These are phyloP conservation scores for Chalciporus piperatoides DNA, from an alignment of 1,284 basidiomycete genomes.

Conservation along the genomic window DNA sequence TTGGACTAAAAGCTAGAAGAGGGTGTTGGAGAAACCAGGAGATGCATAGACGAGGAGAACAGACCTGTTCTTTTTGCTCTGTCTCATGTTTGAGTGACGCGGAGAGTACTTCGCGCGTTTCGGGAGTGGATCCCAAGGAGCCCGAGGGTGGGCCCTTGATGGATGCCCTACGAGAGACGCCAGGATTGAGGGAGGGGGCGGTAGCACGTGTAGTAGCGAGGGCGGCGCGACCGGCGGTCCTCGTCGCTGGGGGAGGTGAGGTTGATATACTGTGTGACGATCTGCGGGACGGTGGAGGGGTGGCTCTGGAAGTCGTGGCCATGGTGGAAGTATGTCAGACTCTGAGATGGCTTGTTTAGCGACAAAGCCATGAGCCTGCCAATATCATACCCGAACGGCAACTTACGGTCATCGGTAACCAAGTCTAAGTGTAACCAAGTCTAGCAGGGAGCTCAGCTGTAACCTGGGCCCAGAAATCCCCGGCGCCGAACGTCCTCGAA, in stretches of 20 bases:
- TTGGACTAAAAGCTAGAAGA: constrained; percentile 61
- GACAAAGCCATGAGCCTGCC: background rate
- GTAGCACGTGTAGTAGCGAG: constrained; percentile 40
- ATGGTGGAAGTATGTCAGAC: constrained; percentile 21
- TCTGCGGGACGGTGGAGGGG: constrained; percentile 45
- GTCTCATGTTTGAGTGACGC: constrained; percentile 68
- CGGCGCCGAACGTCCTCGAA: background rate
- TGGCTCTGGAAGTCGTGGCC: constrained; percentile 36
- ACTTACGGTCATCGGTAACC: background rate
- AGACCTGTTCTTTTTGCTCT: constrained; percentile 74
- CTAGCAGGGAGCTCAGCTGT: too few relatives aligned
- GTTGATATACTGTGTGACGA: constrained; percentile 30
- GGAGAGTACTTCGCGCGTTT: constrained; percentile 52
- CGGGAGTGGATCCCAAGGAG: constrained; percentile 33
- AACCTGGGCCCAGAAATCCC: too few relatives aligned
- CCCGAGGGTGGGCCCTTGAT: constrained; percentile 39
- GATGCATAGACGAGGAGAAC: constrained; percentile 18
- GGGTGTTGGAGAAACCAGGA: constrained; percentile 11
- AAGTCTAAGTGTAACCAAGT: background rate
- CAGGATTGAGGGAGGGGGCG: constrained; percentile 40
- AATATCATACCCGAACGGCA: background rate
- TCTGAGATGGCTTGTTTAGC: background rate
- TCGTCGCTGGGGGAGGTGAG: constrained; percentile 32
- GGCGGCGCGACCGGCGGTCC: constrained; percentile 48
- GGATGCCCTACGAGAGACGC: constrained; percentile 47